A percentile compares a stretch with the other conserved stretches of the same genome.
These are phyloP conservation scores for Porcisia deanei DNA, from an alignment of 208 protist species.

Conservation along the genomic window DNA sequence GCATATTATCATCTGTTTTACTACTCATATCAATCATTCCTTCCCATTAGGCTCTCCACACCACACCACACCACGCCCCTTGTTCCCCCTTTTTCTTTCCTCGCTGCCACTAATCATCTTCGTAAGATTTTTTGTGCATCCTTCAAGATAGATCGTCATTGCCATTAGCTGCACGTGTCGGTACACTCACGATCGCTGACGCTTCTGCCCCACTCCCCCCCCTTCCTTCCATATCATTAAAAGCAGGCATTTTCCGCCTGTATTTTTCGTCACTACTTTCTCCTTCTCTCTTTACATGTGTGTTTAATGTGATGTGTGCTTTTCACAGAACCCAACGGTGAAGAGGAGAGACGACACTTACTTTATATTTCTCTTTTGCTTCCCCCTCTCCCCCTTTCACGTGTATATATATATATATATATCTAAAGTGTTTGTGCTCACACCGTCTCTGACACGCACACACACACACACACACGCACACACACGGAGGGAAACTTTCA, in stretches of 20 bases:
- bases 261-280: background rate
- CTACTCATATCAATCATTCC: background rate
- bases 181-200: background rate
- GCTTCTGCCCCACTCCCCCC: background rate
- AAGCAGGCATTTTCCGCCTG: no score
- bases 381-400: background rate
- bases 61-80: no score
- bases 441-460: no score
- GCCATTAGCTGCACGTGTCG: background rate
- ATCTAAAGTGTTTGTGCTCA: no score
- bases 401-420: background rate
- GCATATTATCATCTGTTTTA: background rate
- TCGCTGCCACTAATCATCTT: background rate
- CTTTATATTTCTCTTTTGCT: background rate
- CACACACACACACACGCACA: conserved; percentile 2
- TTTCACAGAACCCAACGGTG: background rate
- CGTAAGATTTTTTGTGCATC: background rate
- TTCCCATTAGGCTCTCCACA: background rate
- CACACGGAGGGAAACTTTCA: background rate
- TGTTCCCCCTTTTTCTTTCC: background rate
- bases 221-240: no score
- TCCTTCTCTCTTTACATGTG: background rate
- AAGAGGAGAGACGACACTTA: no score
- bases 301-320: background rate
- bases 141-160: background rate